Evolutionary conservation across 345 rosid genomes (phyloP), one percentile per base, ranked within the genome.

Genomic region (Moringa oleifera): DNA sequence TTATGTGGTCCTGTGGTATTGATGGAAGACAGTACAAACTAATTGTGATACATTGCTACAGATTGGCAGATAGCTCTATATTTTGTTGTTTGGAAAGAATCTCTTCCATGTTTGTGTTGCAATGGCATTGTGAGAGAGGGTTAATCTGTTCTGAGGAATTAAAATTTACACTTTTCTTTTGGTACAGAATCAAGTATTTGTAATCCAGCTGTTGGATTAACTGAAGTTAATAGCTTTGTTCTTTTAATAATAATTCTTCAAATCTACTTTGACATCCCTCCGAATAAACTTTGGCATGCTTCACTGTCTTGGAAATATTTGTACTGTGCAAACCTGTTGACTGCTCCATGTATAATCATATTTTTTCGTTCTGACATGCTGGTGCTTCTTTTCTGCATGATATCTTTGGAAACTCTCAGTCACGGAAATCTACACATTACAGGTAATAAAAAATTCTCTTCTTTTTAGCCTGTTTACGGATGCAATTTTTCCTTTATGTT

Each of bases 351-450:
- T 46, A 46, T 36, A 13, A 25, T 0, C 31, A 13, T 52, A n/a
- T 16, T 22, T n/a, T 51, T 66, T 25, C 22, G 52, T 55, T 53
- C 62, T 77, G 28, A 49, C n/a, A 4, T 19, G 12, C 41, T 53
- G 25, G 23, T 37, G 19, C 56, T 69, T 25, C 20, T 57, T 66
- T 31, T 55, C 15, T 69, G 63, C 63, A 41, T 56, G 53, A 24
- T 64, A 33, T 57, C 58, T 53, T 6, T 13, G 62, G 59, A 41
- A 53, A 53, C 20, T 57, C 25, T n/a, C 71, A 78, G 90, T 72
- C 90, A 55, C 77, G 84, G 78, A 82, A 75, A 66, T 85, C 90
- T 17, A 67, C 77, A 6, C 80, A 78, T 49, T 80, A 78, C 65
- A 85, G 84, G 90, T 85, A 74, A 12, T 2, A 21, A 52, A 58